Percentiles rank a stretch among this genome's conserved stretches.
These are phyloP conservation scores for Pyrenopolyporus hunteri DNA, from an alignment of 495 filamentous ascomycete genomes.

Conservation along the genomic window DNA sequence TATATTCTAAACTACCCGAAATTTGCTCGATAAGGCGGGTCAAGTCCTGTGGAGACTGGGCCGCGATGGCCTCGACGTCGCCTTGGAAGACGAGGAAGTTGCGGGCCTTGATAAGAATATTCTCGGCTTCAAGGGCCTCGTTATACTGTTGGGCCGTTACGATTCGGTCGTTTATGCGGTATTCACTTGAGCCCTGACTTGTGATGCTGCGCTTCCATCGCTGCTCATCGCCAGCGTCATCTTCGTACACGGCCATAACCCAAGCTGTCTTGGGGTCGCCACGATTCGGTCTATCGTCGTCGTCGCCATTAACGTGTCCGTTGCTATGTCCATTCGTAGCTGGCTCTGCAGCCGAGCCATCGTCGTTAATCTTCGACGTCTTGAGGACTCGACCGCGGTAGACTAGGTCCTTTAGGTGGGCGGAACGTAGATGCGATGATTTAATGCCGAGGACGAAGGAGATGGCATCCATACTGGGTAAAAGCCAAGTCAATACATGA, in stretches of 20 bases:
- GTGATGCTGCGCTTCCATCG: slow-evolving; percentile 96
- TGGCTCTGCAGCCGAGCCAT: slow-evolving; percentile 71
- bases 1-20: slow-evolving; percentile 93
- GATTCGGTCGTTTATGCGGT: slow-evolving; percentile 90
- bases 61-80: slow-evolving; percentile 97
- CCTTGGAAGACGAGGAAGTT: slow-evolving; percentile 99
- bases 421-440: slow-evolving; percentile 92
- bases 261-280: slow-evolving; percentile 88
- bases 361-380: slow-evolving; percentile 86
- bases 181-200: slow-evolving; percentile 85
- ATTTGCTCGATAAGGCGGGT: slow-evolving; percentile 97
- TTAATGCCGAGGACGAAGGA: slow-evolving; percentile 99
- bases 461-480: slow-evolving; percentile 98
- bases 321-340: slow-evolving; percentile 61
- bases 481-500: neutral
- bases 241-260: slow-evolving; percentile 99
- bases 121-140: slow-evolving; percentile 87
- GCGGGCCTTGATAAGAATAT: slow-evolving; percentile 95
- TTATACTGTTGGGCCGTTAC: slow-evolving; percentile 95
- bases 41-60: slow-evolving; percentile 90
- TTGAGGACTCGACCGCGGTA: slow-evolving; percentile 95
- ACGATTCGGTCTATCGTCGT: slow-evolving; percentile 61
- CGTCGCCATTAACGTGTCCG: slow-evolving; percentile 60
- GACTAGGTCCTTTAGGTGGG: slow-evolving; percentile 92
- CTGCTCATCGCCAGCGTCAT: slow-evolving; percentile 94